These are phyloP conservation scores for Eutypa lata DNA, from an alignment of 2,329 filamentous ascomycete genomes.

Conservation along the genomic window DNA sequence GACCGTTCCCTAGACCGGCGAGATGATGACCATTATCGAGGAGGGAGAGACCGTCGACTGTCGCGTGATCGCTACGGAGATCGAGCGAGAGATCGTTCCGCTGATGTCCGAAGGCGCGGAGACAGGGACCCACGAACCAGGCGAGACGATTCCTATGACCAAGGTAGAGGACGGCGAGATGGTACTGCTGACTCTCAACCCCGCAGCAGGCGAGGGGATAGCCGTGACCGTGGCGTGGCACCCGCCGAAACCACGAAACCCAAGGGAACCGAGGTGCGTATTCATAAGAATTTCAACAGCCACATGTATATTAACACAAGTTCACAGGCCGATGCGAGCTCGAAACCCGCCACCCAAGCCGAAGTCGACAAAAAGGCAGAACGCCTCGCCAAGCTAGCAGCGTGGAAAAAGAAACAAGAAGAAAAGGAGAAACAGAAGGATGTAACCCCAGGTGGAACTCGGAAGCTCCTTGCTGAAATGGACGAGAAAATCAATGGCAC, in stretches of 20 bases:
- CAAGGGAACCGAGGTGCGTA: slow-evolving; percentile 57
- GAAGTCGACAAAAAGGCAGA: slow-evolving; percentile 79
- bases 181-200: slow-evolving; percentile 68
- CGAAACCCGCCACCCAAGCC: slow-evolving; percentile 49
- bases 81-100: slow-evolving; percentile 50
- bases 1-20: slow-evolving; percentile 68
- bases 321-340: slow-evolving; percentile 49
- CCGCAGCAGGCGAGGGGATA: slow-evolving; percentile 65
- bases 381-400: slow-evolving; percentile 75
- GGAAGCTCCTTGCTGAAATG: slow-evolving; percentile 69
- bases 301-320: slow-evolving; percentile 18
- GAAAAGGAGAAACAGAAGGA: slow-evolving; percentile 72
- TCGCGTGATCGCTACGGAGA: slow-evolving; percentile 60
- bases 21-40: slow-evolving; percentile 57
- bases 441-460: slow-evolving; percentile 60
- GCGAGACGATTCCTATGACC: slow-evolving; percentile 72
- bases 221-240: slow-evolving; percentile 50
- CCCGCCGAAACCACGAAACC: slow-evolving; percentile 45
- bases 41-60: slow-evolving; percentile 60
- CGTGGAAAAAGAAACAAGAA: slow-evolving; percentile 89
- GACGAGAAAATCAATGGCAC: slow-evolving; percentile 62
- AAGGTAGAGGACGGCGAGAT: slow-evolving; percentile 61
- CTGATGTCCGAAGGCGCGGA: slow-evolving; percentile 52
- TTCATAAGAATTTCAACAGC: background rate
- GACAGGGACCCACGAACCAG: slow-evolving; percentile 62